Evolutionary conservation across 352 stramenopile genomes (phyloP).

Genomic region (Globisporangium nodosum): DNA sequence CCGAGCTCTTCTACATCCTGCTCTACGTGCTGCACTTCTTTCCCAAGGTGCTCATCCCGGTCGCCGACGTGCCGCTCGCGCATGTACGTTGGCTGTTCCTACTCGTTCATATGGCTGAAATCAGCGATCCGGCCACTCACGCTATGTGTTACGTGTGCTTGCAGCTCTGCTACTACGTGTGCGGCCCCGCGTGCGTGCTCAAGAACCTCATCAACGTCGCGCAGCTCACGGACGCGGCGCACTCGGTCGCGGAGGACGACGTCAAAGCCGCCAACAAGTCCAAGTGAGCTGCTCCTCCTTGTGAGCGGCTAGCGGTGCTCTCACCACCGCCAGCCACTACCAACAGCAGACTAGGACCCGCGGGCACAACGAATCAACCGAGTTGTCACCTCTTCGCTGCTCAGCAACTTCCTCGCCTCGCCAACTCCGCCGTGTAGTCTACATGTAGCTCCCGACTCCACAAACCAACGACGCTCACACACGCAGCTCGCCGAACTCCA

Average conservation of each 20-base stretch:
- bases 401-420: too few relatives aligned
- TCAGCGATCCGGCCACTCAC: constrained; percentile 6
- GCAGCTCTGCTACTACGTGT: constrained; percentile 83
- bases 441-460: background rate
- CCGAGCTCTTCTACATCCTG: constrained; percentile 90
- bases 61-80: constrained; percentile 45
- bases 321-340: background rate
- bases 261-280: constrained; percentile 48
- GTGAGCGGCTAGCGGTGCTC: background rate
- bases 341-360: background rate
- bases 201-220: constrained; percentile 93
- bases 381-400: background rate
- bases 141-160: constrained; percentile 4
- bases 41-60: constrained; percentile 53
- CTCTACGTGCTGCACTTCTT: constrained; percentile 88
- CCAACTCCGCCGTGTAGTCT: background rate
- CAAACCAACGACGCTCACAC: background rate
- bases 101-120: background rate
- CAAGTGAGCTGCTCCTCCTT: constrained; percentile 22
- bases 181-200: constrained; percentile 84
- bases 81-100: constrained; percentile 25
- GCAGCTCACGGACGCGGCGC: constrained; percentile 82
- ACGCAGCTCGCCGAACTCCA: constrained; percentile 1
- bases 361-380: background rate
- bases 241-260: constrained; percentile 72